These are phyloP conservation scores for Exsudoporus frostii DNA, from an alignment of 768 basidiomycete genomes.

Conservation along the genomic window DNA sequence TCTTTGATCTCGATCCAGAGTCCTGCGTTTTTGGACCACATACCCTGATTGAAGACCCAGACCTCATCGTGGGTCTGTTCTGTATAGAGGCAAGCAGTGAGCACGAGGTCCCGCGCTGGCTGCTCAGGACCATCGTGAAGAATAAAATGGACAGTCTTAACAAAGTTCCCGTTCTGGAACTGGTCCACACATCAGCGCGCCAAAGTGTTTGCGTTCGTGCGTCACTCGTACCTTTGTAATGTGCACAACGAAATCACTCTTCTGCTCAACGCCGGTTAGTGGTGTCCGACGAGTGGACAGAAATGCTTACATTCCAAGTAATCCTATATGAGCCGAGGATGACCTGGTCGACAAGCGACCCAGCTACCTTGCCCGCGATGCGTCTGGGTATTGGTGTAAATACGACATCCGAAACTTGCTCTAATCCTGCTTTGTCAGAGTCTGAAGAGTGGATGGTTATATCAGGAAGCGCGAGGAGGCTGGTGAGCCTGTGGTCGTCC, in stretches of 20 bases:
- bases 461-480: conserved; percentile 51
- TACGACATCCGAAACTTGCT: conserved; percentile 45
- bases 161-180: conserved; percentile 28
- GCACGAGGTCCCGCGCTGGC: conserved; percentile 47
- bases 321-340: conserved; percentile 54
- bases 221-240: conserved; percentile 41
- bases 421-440: conserved; percentile 44
- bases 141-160: conserved; percentile 42
- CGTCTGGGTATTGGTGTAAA: conserved; percentile 50
- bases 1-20: conserved; percentile 64
- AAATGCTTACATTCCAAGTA: conserved; percentile 53
- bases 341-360: conserved; percentile 50
- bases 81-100: conserved; percentile 49
- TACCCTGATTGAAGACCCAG: conserved; percentile 72
- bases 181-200: conserved; percentile 12
- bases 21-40: conserved; percentile 58
- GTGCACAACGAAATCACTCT: conserved; percentile 56
- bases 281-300: neutral
- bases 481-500: conserved; percentile 41
- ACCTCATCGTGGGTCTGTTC: conserved; percentile 64
- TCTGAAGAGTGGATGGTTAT: conserved; percentile 43
- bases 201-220: neutral
- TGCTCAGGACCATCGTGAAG: conserved; percentile 62
- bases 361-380: conserved; percentile 39
- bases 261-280: conserved; percentile 32